Conservation (phyloP, 2,329 filamentous ascomycete genomes). For the Epichloe sylvatica region DNA sequence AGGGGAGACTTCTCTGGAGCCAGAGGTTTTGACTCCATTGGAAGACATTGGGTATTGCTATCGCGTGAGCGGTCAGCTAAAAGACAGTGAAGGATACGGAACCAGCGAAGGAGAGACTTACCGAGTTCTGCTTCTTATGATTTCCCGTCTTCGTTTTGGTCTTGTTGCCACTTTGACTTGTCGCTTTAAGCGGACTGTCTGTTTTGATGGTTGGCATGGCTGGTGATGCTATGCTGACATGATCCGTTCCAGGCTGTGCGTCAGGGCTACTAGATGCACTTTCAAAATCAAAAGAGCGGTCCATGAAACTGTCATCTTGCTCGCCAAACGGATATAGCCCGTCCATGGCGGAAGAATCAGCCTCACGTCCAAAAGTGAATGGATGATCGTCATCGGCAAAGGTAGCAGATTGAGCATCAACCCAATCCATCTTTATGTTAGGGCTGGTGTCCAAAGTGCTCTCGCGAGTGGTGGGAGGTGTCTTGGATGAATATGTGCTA, state of each 20-base stretch:
- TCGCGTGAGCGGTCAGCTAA: constrained; percentile 15
- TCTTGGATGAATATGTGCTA: constrained; percentile 32
- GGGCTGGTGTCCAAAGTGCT: constrained; percentile 29
- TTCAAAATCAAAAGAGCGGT: constrained; percentile 42
- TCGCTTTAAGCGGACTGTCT: constrained; percentile 15
- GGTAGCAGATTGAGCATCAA: constrained; percentile 17
- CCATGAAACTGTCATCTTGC: constrained; percentile 31
- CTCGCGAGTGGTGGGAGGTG: constrained; percentile 27
- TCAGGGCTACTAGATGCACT: constrained; percentile 45
- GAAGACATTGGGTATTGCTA: constrained; percentile 39
- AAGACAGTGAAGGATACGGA: not conserved
- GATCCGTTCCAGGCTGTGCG: constrained; percentile 13
- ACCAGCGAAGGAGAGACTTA: constrained; percentile 16
- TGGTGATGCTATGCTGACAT: constrained; percentile 27
- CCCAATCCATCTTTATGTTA: constrained; percentile 31
- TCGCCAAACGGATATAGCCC: constrained; percentile 19
- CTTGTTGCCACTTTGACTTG: constrained; percentile 10
- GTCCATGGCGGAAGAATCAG: constrained; percentile 14
- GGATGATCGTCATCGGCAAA: constrained; percentile 25
- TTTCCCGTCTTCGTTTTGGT: constrained; percentile 12
- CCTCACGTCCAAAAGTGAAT: constrained; percentile 21
- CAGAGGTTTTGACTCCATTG: constrained; percentile 30
- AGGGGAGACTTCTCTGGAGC: constrained; percentile 41
- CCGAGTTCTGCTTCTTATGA: constrained; percentile 28
- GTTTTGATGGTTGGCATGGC: constrained; percentile 27